Conservation (phyloP, 352 stramenopile genomes). For the Phytophthora europaea region DNA sequence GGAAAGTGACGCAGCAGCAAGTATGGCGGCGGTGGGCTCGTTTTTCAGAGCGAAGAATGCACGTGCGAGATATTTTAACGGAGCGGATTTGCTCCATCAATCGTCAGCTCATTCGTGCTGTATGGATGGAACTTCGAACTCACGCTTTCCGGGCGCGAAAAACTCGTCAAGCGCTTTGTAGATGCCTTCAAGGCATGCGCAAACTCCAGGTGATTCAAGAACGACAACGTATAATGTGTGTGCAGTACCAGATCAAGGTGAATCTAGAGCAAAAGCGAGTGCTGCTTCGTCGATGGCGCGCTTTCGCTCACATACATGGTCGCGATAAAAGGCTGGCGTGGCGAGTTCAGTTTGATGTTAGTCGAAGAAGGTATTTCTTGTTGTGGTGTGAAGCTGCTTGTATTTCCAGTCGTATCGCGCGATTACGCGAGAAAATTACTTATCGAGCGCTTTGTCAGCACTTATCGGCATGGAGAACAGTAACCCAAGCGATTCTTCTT, state of each 20-base stretch:
- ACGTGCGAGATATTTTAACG: constrained; percentile 8
- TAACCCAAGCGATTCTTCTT: constrained; percentile 28
- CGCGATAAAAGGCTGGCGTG: constrained; percentile 17
- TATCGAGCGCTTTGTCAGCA: constrained; percentile 27
- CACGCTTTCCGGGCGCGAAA: constrained; percentile 28
- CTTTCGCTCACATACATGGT: constrained; percentile 14
- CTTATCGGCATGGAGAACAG: constrained; percentile 35
- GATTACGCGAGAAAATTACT: constrained; percentile 17
- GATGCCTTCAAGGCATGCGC: constrained; percentile 23
- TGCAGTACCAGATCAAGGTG: constrained; percentile 2
- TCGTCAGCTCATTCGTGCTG: constrained; percentile 3
- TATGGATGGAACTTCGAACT: constrained; percentile 32
- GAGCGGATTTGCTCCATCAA: neutral
- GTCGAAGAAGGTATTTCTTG: constrained; percentile 34
- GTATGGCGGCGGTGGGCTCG: constrained; percentile 43
- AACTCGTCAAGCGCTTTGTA: constrained; percentile 6
- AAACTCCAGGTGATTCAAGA: constrained; percentile 17
- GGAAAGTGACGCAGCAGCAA: constrained; percentile 30
- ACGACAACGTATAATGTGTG: constrained; percentile 6
- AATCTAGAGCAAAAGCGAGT: constrained; percentile 16
- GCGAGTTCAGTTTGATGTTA: constrained; percentile 34
- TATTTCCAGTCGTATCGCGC: constrained; percentile 10
- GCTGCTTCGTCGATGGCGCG: constrained; percentile 30
- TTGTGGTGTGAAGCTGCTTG: constrained; percentile 41
- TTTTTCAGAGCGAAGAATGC: constrained; percentile 25